These are phyloP conservation scores for Diaporthe longicolla DNA, from an alignment of 2,329 filamentous ascomycete species.

Conservation along the genomic window DNA sequence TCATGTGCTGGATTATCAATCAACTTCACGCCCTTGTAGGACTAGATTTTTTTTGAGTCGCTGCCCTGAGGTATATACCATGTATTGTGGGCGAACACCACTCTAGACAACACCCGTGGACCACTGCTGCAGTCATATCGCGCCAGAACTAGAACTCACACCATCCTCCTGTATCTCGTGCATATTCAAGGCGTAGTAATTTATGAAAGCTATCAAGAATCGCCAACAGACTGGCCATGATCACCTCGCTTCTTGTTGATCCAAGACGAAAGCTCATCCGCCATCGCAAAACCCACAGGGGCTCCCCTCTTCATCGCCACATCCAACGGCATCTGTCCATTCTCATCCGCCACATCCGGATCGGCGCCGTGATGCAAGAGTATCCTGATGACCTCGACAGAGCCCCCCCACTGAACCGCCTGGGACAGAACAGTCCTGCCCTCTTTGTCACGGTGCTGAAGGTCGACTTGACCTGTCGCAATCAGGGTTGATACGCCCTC, in stretches of 20 bases:
- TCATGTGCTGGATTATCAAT: no score
- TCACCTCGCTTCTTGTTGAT: constrained; percentile 13
- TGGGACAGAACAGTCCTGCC: constrained; percentile 14
- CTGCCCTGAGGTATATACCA: no score
- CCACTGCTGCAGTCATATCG: background rate
- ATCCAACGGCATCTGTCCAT: background rate
- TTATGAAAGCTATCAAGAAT: background rate
- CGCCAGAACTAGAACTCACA: background rate
- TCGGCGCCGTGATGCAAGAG: constrained; percentile 8
- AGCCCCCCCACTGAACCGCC: constrained; percentile 13
- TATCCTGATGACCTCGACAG: constrained; percentile 5
- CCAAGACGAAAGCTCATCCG: constrained; percentile 9
- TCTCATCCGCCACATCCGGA: background rate
- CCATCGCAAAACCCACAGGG: background rate
- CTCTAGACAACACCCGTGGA: no score
- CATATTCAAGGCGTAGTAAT: background rate
- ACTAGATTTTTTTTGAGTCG: no score
- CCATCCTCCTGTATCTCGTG: accelerated
- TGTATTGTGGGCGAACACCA: no score
- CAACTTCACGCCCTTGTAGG: no score
- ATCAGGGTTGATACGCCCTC: background rate
- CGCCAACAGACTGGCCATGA: background rate
- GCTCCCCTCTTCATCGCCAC: constrained; percentile 13
- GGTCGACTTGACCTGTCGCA: background rate
- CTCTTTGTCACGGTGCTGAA: background rate